Conservation (phyloP, 2,329 filamentous ascomycete species). For the Arthrobotrys pseudoclavata region DNA sequence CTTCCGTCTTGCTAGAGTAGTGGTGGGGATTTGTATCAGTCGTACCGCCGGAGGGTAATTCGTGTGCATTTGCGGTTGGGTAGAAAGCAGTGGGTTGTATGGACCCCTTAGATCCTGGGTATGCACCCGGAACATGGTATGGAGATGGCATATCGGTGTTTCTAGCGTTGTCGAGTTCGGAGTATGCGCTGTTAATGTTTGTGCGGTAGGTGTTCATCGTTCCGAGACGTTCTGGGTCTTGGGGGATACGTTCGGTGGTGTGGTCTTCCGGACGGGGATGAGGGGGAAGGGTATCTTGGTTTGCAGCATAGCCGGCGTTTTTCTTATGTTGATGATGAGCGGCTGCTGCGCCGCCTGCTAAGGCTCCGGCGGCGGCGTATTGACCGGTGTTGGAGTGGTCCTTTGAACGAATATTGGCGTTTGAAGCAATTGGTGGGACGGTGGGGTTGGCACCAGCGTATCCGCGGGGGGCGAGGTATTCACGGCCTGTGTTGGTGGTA, state of each 20-base stretch:
- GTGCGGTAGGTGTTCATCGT: conserved; percentile 56
- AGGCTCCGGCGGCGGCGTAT: conserved; percentile 53
- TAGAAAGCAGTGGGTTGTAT: conserved; percentile 47
- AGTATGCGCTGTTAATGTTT: conserved; percentile 49
- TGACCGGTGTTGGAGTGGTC: conserved; percentile 51
- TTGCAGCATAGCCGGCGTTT: conserved; percentile 8
- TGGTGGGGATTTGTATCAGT: conserved; percentile 43
- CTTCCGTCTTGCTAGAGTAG: conserved; percentile 52
- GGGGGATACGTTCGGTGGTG: conserved; percentile 41
- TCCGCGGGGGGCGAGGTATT: conserved; percentile 56
- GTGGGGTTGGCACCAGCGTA: conserved; percentile 31
- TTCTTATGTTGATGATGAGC: conserved; percentile 56
- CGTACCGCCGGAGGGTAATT: conserved; percentile 15
- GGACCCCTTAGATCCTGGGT: conserved; percentile 30
- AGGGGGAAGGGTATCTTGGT: conserved; percentile 33
- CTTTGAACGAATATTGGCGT: conserved; percentile 30
- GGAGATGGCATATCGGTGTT: conserved; percentile 15
- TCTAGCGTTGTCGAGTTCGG: conserved; percentile 48
- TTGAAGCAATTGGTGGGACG: conserved; percentile 34
- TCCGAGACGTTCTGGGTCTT: conserved; percentile 45
- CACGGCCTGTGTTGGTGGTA: conserved; percentile 26
- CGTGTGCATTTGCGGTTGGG: conserved; percentile 32
- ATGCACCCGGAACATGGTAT: conserved; percentile 31
- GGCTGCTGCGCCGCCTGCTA: conserved; percentile 42
- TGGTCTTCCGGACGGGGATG: conserved; percentile 50